Evolutionary conservation across 2,329 filamentous ascomycete genomes (phyloP), one percentile per base, ranked within the genome.

Genomic region (Chrysoporthe cubensis): DNA sequence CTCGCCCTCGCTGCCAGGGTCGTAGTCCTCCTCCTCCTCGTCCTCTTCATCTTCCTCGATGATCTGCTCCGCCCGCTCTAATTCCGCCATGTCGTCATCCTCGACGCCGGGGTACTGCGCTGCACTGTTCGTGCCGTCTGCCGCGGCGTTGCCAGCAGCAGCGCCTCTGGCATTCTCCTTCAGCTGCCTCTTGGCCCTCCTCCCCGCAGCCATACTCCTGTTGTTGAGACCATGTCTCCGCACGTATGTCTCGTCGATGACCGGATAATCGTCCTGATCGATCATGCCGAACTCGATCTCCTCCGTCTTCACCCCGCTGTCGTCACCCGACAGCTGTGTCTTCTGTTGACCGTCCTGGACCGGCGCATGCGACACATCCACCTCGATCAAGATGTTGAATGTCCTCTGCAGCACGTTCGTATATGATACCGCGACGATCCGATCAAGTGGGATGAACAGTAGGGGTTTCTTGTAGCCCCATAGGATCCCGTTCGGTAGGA

Each of bases 391-490:
- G 57, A 91, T 83, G 72, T 91, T 91, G 72, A 91, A 91, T 0
- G 89, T 91, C 32, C 89, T 83, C 74, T 90, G 88, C 58, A 91
- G 79, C 37, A 91, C 87, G 68, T 81, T 90, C 5, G 88, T 90
- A 75, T 90, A 91, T 73, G 87, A 90, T n/a, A 90, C 81, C 1
- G 88, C 87, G 0, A 82, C 81, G 62, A 91, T 87, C 14, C 84
- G 82, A 64, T 86, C 83, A 21, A 90, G 82, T 4, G 88, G 87
- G 5, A 91, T 80, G 72, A 90, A 91, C 32, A 90, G 78, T 2
- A 91, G 76, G 0, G 89, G 89, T 76, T 91, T 91, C 78, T 90
- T 91, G 80, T 89, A 91, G 0, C 83, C 88, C 88, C 88, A 91
- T 8, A 91, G 75, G 65, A 91, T 90, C 16, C 89, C 89, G 37